These are phyloP conservation scores for Russula vinacea DNA, from an alignment of 768 basidiomycete genomes.

Conservation along the genomic window DNA sequence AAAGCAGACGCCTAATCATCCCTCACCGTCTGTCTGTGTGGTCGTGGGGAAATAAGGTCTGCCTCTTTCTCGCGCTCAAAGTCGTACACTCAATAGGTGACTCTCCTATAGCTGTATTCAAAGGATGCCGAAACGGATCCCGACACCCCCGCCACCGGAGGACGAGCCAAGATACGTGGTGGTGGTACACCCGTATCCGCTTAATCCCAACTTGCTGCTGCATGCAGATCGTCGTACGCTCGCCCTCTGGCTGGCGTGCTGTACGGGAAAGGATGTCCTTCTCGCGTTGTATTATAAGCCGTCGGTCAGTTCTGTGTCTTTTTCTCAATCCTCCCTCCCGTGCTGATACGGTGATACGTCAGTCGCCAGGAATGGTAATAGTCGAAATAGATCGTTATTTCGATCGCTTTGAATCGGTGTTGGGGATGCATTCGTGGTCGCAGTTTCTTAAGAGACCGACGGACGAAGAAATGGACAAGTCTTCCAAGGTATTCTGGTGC, in stretches of 20 bases:
- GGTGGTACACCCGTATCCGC: slow-evolving; percentile 46
- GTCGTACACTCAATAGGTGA: too few species aligned
- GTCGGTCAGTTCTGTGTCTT: slow-evolving; percentile 38
- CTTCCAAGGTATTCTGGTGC: slow-evolving; percentile 43
- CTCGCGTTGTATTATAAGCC: slow-evolving; percentile 47
- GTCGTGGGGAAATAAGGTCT: neutral
- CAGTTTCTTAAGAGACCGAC: slow-evolving; percentile 39
- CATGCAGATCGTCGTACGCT: slow-evolving; percentile 40
- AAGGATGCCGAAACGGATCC: slow-evolving; percentile 39
- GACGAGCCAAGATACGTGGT: slow-evolving; percentile 47
- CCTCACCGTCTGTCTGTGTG: neutral
- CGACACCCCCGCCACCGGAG: slow-evolving; percentile 43
- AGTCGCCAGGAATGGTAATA: slow-evolving; percentile 46
- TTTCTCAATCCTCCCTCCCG: neutral
- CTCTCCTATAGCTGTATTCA: too few species aligned
- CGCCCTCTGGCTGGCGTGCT: slow-evolving; percentile 45
- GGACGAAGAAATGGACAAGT: slow-evolving; percentile 34
- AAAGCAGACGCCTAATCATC: too few species aligned
- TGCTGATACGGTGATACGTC: neutral
- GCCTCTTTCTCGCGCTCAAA: neutral
- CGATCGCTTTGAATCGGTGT: slow-evolving; percentile 36
- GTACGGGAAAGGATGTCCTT: slow-evolving; percentile 38
- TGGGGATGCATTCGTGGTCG: slow-evolving; percentile 46
- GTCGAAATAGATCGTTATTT: slow-evolving; percentile 42
- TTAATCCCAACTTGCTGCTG: slow-evolving; percentile 43